Conservation (phyloP, 805 yeast species). For the Candida tibetensis region DNA sequence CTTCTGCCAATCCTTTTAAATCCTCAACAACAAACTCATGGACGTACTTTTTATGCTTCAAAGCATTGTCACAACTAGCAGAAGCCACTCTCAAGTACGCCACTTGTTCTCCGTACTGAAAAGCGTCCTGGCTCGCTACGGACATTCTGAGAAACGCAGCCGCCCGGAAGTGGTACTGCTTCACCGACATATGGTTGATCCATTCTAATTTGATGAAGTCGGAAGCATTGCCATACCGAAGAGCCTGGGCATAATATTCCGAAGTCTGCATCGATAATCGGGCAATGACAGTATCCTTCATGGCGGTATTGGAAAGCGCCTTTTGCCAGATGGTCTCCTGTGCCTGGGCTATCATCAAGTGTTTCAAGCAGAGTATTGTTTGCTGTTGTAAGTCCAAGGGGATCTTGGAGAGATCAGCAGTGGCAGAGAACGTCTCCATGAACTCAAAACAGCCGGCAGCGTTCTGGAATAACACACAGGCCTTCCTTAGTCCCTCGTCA, state of each 20-base stretch:
- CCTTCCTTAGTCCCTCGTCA: slow-evolving; percentile 55
- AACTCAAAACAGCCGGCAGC: slow-evolving; percentile 66
- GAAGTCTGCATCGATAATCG: slow-evolving; percentile 64
- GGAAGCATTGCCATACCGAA: slow-evolving; percentile 39
- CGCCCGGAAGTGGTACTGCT: slow-evolving; percentile 63
- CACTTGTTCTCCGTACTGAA: slow-evolving; percentile 72
- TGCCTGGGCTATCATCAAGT: slow-evolving; percentile 73
- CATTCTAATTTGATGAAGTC: slow-evolving; percentile 56
- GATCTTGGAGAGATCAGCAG: background rate
- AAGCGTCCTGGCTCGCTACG: slow-evolving; percentile 40
- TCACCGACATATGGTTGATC: slow-evolving; percentile 58
- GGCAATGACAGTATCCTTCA: slow-evolving; percentile 61
- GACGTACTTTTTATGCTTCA: slow-evolving; percentile 41
- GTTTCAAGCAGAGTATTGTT: slow-evolving; percentile 49
- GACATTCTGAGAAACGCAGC: slow-evolving; percentile 69
- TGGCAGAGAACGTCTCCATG: slow-evolving; percentile 19
- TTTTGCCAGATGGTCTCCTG: slow-evolving; percentile 85
- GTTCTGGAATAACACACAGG: slow-evolving; percentile 63
- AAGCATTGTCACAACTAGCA: slow-evolving; percentile 34
- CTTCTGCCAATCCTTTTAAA: slow-evolving; percentile 45
- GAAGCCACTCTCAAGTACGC: slow-evolving; percentile 50
- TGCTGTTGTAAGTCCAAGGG: slow-evolving; percentile 49
- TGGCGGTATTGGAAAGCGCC: slow-evolving; percentile 45
- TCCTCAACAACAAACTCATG: slow-evolving; percentile 48
- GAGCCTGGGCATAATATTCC: slow-evolving; percentile 50